Percentiles rank a stretch among this genome's conserved stretches.
Evolutionary conservation across 2,329 filamentous ascomycete species (phyloP).

Genomic region (Pezizomycotina sp.): DNA sequence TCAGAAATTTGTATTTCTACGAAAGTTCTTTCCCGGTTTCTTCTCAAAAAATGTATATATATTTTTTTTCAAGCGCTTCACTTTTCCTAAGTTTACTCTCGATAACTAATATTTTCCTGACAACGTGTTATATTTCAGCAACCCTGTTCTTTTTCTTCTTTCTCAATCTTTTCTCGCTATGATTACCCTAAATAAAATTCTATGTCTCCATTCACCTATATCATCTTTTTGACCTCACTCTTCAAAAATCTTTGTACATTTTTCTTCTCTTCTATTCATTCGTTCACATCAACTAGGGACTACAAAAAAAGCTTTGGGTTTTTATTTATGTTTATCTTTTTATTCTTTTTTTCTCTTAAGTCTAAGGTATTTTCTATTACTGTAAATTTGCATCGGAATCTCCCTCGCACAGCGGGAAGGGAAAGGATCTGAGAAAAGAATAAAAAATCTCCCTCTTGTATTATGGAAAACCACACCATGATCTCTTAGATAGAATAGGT

Average conservation of each 20-base stretch:
- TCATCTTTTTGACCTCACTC: conserved; percentile 17
- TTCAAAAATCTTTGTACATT: conserved; percentile 16
- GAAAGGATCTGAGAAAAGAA: too few species aligned
- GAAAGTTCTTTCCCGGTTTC: conserved; percentile 7
- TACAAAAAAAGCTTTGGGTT: too few species aligned
- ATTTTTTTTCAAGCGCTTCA: conserved; percentile 9
- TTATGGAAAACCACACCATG: too few species aligned
- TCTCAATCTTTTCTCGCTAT: conserved; percentile 20
- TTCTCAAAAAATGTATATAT: conserved; percentile 25
- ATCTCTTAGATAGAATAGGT: too few species aligned
- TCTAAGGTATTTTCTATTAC: too few species aligned
- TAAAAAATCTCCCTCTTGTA: too few species aligned
- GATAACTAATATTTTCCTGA: not conserved
- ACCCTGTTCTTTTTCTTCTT: conserved; percentile 24
- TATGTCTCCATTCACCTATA: conserved; percentile 19
- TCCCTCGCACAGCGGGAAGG: too few species aligned
- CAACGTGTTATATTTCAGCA: conserved; percentile 14
- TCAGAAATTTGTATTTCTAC: conserved; percentile 21
- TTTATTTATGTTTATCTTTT: too few species aligned
- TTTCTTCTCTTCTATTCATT: conserved; percentile 24
- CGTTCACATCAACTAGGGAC: too few species aligned
- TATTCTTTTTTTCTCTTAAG: too few species aligned
- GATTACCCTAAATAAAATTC: conserved; percentile 18
- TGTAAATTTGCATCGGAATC: too few species aligned
- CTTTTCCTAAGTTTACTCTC: conserved; percentile 4